Conservation (phyloP, 768 basidiomycete genomes). For the Lyophyllum shimeji region DNA sequence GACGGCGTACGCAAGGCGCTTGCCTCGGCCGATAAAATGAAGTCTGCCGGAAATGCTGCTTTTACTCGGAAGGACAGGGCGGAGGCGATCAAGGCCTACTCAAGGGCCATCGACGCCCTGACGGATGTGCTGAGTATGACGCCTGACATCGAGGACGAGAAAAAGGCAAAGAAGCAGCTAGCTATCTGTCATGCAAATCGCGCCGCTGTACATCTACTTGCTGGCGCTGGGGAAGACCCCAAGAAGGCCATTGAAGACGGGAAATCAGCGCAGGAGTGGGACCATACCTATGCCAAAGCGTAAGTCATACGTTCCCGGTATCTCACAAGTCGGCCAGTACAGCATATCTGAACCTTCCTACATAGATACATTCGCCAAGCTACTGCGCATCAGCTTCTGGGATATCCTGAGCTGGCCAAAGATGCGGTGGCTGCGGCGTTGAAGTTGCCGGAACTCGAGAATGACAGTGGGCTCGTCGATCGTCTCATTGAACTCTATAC, state of each 20-base stretch:
- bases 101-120: slow-evolving; percentile 26
- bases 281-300: slow-evolving; percentile 32
- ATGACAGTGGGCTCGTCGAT: slow-evolving; percentile 23
- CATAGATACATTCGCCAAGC: slow-evolving; percentile 33
- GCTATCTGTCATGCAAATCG: slow-evolving; percentile 33
- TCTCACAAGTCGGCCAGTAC: background rate
- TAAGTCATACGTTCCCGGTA: slow-evolving; percentile 14
- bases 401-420: slow-evolving; percentile 21
- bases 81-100: slow-evolving; percentile 28
- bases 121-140: slow-evolving; percentile 24
- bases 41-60: slow-evolving; percentile 23
- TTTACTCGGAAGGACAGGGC: slow-evolving; percentile 25
- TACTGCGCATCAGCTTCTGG: slow-evolving; percentile 23
- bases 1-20: slow-evolving; percentile 22
- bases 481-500: slow-evolving; percentile 24
- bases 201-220: slow-evolving; percentile 29
- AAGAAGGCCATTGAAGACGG: slow-evolving; percentile 33
- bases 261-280: slow-evolving; percentile 21
- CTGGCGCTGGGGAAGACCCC: slow-evolving; percentile 23
- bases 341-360: background rate
- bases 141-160: slow-evolving; percentile 23
- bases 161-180: slow-evolving; percentile 21
- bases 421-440: slow-evolving; percentile 26
- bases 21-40: slow-evolving; percentile 22
- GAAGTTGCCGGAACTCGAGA: slow-evolving; percentile 23